Base-by-base conservation (phyloP, 2,329 filamentous ascomycete genomes). In the Chalara sp. region DNA sequence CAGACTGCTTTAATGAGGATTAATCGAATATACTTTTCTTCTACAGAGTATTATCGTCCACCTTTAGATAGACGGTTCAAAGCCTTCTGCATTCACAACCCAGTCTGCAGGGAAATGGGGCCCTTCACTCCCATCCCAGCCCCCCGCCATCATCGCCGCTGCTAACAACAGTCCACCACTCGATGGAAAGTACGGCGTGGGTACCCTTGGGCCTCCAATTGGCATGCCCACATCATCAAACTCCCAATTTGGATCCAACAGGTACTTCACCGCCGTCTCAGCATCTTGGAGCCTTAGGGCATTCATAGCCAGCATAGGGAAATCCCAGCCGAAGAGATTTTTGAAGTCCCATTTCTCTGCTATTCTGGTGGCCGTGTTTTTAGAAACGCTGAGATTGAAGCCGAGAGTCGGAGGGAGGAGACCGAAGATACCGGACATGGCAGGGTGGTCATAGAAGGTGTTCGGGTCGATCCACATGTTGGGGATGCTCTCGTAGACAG, bases 181-280 rank as follows among this genome's bases (percentile, higher is more conserved):
- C 21, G 72, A 72, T 0, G 78, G 78, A 51, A 81, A 79, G 61
- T 81, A 81, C 7, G 78, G 79, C 31, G 78, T 81, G 1, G 77
- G 70, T 6, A 80, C 78, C 41, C 73, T 68, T 5, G 68, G 66
- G 1, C 76, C 76, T 5, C 78, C 78, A 5, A 76, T 63, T 0
- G 76, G 72, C 61, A 79, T 79, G 1, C 78, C 78, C 1, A 77
- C 72, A 57, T 79, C 77, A 64, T 81, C 77, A 60, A 81, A 81
- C 41, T 65, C 60, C 49, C 77, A 80, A 29, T 73, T 67, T 1
- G 69, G 64, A 62, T 81, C 68, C 28, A 81, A 60, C 12, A 74
- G 46, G 48, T 72, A 68, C 4, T 63, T 62, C 7, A 75, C 62
- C 0, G 73, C 73, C 1, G 68, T 58, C 11, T 73, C 66, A 0